phyloP scores from a whole-genome alignment of 495 filamentous ascomycete genomes.

The Cetradonia linearis region DNA sequence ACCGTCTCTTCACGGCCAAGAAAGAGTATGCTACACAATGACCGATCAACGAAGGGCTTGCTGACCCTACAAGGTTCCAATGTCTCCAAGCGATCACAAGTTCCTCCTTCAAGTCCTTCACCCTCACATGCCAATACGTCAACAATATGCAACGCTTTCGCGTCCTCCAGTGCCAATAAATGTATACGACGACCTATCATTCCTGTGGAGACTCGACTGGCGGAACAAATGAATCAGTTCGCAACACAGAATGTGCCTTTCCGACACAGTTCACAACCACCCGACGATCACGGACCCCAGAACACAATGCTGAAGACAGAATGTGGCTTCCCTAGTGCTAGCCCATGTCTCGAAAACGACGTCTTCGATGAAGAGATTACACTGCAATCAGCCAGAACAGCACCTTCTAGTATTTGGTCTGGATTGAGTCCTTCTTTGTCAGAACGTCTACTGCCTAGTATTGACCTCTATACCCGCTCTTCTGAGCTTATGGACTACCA shows the following conservation, averaged over 20 bases:
- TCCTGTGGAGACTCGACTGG: conserved; percentile 2
- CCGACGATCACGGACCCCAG: not conserved
- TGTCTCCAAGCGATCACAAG: not conserved
- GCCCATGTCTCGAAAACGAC: conserved; percentile 23
- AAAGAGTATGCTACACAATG: conserved; percentile 35
- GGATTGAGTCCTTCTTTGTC: conserved; percentile 36
- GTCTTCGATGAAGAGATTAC: conserved; percentile 30
- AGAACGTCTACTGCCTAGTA: conserved; percentile 36
- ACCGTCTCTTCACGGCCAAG: conserved; percentile 33
- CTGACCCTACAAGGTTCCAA: conserved; percentile 8
- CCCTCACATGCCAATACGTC: not conserved
- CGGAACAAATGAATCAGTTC: not conserved
- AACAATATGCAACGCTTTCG: not conserved
- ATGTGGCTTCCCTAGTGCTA: conserved; percentile 19
- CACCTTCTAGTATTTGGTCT: conserved; percentile 29
- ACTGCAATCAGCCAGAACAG: conserved; percentile 24
- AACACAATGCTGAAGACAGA: not conserved
- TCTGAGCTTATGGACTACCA: conserved; percentile 28
- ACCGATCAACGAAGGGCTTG: not conserved
- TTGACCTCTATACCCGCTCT: conserved; percentile 33
- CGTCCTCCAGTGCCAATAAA: not conserved
- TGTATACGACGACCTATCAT: conserved; percentile 18
- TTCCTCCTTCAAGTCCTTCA: conserved; percentile 18
- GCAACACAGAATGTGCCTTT: not conserved
- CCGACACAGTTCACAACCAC: not conserved